Conservation (phyloP, 169 alveolate species). For the Plasmodium billcollinsi region DNA sequence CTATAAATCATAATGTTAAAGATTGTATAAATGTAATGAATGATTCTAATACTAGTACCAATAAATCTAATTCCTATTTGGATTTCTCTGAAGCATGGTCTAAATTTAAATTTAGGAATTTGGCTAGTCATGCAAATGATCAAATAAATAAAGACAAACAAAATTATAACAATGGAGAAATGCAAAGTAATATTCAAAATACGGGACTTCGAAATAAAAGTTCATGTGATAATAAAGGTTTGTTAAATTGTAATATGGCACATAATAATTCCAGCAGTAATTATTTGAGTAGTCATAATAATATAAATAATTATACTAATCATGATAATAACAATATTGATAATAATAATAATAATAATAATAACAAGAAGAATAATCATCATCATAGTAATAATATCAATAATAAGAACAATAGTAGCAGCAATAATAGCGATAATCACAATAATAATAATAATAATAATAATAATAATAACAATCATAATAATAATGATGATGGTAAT, state of each 20-base stretch:
- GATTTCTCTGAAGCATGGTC: slow-evolving; percentile 14
- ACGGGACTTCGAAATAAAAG: not conserved
- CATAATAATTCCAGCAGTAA: not conserved
- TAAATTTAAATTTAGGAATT: slow-evolving; percentile 15
- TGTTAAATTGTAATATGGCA: not conserved
- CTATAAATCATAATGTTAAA: not conserved
- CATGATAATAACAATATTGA: not conserved
- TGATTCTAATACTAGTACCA: not conserved
- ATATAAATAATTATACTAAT: slow-evolving; percentile 7
- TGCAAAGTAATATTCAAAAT: not conserved
- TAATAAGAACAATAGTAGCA: not conserved
- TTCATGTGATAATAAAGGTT: not conserved
- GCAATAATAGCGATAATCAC: not conserved
- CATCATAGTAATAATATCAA: not conserved
- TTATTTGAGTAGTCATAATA: not conserved
- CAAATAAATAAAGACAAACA: slow-evolving; percentile 2
- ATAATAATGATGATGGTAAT: not conserved
- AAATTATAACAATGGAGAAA: not conserved
- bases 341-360: slow-evolving; percentile 9
- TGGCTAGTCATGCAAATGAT: not conserved
- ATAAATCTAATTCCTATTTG: not conserved
- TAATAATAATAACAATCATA: not conserved
- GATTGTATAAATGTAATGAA: not conserved
- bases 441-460: slow-evolving; percentile 7
- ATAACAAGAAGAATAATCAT: not conserved